Conservation (phyloP, 2,329 filamentous ascomycete genomes). For the Fonsecaea monophora region DNA sequence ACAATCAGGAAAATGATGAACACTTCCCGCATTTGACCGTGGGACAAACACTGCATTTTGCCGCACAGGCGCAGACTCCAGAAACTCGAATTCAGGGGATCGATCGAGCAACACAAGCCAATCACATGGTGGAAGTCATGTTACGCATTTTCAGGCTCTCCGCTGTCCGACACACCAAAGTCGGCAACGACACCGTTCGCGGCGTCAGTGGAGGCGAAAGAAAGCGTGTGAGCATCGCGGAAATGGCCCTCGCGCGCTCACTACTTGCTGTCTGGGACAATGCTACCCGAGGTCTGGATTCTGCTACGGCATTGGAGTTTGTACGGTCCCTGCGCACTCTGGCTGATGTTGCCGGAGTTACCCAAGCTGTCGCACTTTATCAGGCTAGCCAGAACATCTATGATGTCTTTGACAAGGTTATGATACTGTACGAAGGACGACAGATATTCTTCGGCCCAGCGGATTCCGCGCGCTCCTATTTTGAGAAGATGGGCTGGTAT, state of each 20-base stretch:
- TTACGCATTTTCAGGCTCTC: constrained; percentile 72
- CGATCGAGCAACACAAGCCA: constrained; percentile 15
- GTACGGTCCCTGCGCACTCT: constrained; percentile 58
- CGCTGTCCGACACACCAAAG: constrained; percentile 69
- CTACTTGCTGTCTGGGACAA: constrained; percentile 62
- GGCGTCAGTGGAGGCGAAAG: constrained; percentile 73
- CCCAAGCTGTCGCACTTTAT: constrained; percentile 64
- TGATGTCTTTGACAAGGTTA: constrained; percentile 72
- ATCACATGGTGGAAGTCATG: constrained; percentile 29
- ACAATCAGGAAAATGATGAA: constrained; percentile 61
- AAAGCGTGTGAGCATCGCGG: constrained; percentile 73
- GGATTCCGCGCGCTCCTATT: constrained; percentile 65
- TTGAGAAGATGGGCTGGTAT: constrained; percentile 69
- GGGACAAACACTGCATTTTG: constrained; percentile 61
- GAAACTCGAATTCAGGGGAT: constrained; percentile 15
- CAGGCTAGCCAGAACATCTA: constrained; percentile 59
- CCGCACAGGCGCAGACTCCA: constrained; percentile 47
- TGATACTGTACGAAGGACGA: constrained; percentile 70
- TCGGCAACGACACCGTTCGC: constrained; percentile 70
- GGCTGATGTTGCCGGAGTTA: constrained; percentile 57
- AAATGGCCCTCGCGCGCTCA: constrained; percentile 50
- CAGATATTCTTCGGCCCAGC: constrained; percentile 70
- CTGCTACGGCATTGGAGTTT: constrained; percentile 65
- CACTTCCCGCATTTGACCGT: constrained; percentile 61
- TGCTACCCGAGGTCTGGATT: constrained; percentile 59